Base-by-base conservation (phyloP, 169 alveolate species). In the Condylostoma magnum region DNA sequence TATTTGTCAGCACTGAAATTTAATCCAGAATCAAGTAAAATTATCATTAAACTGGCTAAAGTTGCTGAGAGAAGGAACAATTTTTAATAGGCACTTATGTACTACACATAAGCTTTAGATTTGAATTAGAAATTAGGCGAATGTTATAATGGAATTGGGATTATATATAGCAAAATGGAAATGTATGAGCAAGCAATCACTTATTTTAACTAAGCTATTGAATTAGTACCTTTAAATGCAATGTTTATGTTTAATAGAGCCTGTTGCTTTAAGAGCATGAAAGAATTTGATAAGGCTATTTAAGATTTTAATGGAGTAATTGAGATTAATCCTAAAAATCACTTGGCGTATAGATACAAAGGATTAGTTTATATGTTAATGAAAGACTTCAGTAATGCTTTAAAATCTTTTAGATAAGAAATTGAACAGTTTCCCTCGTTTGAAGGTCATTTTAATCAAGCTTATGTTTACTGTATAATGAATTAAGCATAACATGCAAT, bases 221-320 rank as follows among this genome's bases (percentile, higher is more conserved):
- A 82, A 48, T 63, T 86, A 15, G 95, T 86, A 34, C 81, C 74
- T 4, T 8, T 68, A 48, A 89, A 92, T 79, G 86, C 96, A 12
- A 90, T 86, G 6, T 92, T 84, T 78, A 80, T 89, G 91, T 94
- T 86, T 73, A 92, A 92, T 66, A 79, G 96, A 63, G 96, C 91
- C 3, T 92, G 95, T 58, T 86, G 95, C 33, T 84, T 66, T 55
- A 79, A 94, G 68, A 86, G 86, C 70, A 79, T 86, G 76, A 92
- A 91, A 6, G 90, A 89, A 36, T 82, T 83, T 46, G 79, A 86
- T 30, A 79, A 86, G 56, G 90, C 96, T 0, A 57, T 92, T 37
- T 71, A 85, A 47, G 96, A 92, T 66, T 76, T 79, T 43, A 60
- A 75, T 25, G 86, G 80, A 58, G 92, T 94, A 28, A 86, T 92